Evolutionary conservation across 805 yeast species (phyloP).

Genomic region (Sugiyamaella marilandica): DNA sequence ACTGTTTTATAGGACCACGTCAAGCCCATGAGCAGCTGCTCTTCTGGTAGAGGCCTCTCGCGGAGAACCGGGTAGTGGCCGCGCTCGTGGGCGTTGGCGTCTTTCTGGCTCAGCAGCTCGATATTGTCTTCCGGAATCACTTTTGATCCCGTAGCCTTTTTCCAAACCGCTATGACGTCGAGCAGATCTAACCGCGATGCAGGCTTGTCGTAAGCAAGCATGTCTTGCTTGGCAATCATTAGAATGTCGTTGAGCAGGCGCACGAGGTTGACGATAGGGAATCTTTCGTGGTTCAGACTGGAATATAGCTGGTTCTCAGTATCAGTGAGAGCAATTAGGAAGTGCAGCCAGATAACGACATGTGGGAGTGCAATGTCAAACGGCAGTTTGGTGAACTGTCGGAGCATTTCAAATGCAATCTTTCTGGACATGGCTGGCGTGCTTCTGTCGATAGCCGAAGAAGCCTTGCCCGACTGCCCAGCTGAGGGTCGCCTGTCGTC

Average conservation of each 20-base stretch:
- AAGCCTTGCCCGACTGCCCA: neutral
- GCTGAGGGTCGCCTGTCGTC: neutral
- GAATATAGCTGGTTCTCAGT: neutral
- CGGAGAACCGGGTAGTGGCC: slow-evolving; percentile 13
- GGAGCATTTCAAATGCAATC: slow-evolving; percentile 10
- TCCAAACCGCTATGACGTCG: slow-evolving; percentile 1
- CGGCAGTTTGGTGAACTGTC: slow-evolving; percentile 8
- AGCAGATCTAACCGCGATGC: neutral
- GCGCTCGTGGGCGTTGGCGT: slow-evolving; percentile 7
- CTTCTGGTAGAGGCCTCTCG: slow-evolving; percentile 25
- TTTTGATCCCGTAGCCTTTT: neutral
- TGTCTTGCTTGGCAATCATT: neutral
- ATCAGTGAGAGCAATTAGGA: slow-evolving; percentile 44
- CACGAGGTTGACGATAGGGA: slow-evolving; percentile 15
- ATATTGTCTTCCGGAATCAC: slow-evolving; percentile 6
- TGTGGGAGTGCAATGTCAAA: slow-evolving; percentile 56
- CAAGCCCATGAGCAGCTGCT: slow-evolving; percentile 19
- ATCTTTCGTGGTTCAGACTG: neutral
- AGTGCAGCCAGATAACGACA: slow-evolving; percentile 71
- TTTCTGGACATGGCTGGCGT: neutral
- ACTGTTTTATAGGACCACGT: slow-evolving; percentile 17
- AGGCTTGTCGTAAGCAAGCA: neutral
- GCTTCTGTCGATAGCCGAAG: neutral
- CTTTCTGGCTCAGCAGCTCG: slow-evolving; percentile 4
- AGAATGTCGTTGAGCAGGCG: slow-evolving; percentile 10